Evolutionary conservation across 306 rosid genomes (phyloP), one percentile per base, ranked within the genome.

Genomic region (Vigna hirtella): DNA sequence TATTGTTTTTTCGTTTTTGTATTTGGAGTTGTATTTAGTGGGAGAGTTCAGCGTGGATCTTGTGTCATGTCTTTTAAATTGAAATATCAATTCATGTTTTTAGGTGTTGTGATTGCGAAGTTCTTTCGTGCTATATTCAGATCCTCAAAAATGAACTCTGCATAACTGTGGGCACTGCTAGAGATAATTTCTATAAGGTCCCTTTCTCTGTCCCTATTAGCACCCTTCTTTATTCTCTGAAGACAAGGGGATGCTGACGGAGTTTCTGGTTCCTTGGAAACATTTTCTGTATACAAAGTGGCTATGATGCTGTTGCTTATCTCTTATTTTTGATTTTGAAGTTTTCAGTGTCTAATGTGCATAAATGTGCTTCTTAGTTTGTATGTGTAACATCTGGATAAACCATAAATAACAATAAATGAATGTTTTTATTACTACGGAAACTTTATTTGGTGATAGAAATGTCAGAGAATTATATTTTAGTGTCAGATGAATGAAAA

Each of bases 11-110:
- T 3, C 5, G 34, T 30, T 16, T 3, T 14, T 18, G 4, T n/a
- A 36, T 36, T 57, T 17, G 32, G 36, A 22, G 45, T 4, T 74
- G 51, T 24, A 75, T 51, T 28, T 48, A 55, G 22, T 42, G 47
- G 13, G 13, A 4, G 10, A 42, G 3, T 2, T 47, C 58, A 51
- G 40, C 13, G 62, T 77, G 77, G 81, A 73, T 81, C 73, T 72
- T 51, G 20, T 65, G 18, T 3, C 52, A 10, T 53, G 52, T 49
- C 1, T 64, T 50, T 52, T 38, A 14, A 28, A 55, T 64, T 70
- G 7, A 56, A 71, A 28, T 38, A 26, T 49, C 45, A 8, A 26
- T 71, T 62, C 12, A 42, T 69, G 48, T 14, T 18, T 49, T 72
- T 77, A 26, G 1, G 26, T 78, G 7, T 13, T 68, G 20, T 43